phyloP scores from a whole-genome alignment of 306 rosid species.

The Lotus japonicus region DNA sequence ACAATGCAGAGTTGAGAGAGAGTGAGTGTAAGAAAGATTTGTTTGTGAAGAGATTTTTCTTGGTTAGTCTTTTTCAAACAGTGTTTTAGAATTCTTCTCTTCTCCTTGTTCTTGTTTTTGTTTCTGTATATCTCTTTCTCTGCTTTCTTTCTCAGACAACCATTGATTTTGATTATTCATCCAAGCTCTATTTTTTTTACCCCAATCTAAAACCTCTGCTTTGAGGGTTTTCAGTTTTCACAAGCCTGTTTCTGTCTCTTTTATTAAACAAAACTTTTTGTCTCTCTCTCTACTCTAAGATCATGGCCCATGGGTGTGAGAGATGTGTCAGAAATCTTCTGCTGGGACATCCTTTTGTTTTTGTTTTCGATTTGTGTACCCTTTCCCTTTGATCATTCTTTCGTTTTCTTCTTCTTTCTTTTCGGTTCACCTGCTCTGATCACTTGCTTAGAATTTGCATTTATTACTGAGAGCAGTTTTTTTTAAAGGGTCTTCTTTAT shows the following conservation, averaged over 20 bases:
- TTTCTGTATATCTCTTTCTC: background rate
- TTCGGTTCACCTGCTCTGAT: background rate
- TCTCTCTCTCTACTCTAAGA: too few species aligned
- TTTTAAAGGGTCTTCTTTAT: background rate
- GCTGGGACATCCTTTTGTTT: background rate
- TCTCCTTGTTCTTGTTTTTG: constrained; percentile 28
- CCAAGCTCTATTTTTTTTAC: background rate
- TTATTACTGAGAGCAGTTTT: background rate
- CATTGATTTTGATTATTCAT: background rate
- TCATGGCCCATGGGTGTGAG: too few species aligned
- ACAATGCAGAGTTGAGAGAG: too few species aligned
- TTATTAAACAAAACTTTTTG: too few species aligned
- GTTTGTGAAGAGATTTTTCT: too few species aligned
- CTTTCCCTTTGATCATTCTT: background rate
- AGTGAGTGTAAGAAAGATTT: too few species aligned
- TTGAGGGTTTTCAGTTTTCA: background rate
- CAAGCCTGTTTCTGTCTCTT: background rate
- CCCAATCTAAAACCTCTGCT: too few species aligned
- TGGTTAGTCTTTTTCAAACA: too few species aligned
- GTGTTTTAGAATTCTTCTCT: too few species aligned
- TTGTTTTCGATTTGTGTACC: too few species aligned
- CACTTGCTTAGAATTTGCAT: background rate
- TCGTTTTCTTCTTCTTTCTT: background rate
- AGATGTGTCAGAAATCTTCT: too few species aligned
- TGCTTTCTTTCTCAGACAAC: background rate